Base-by-base conservation (phyloP, 805 yeast species). In the Tetrapisispora pingtungensis region DNA sequence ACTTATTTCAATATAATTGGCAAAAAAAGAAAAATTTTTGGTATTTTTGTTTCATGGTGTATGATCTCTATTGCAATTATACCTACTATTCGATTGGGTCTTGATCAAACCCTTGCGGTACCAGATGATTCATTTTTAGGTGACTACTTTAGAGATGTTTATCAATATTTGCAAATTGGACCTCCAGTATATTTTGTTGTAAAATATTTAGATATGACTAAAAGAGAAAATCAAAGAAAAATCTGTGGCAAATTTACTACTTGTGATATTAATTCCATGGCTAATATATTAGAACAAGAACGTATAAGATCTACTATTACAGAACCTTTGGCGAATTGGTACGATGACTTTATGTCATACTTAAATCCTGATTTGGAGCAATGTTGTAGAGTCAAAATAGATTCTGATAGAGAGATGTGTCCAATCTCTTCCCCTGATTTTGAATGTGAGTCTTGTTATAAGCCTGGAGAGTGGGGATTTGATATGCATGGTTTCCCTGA, bases 151-250 rank as follows among this genome's bases (percentile, higher is more conserved):
- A 69, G 81, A 51, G 86, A 89, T 43, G 69, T 88, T 3, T 84
- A 81, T 58, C 63, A 71, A 1, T 84, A 80, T 57, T 69, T 90
- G 48, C 80, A 82, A 47, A 84, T 84, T 7, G 98, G 97, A 0
- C 96, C 98, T 1, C 98, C 98, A 0, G 73, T 85, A 1, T 93
- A 84, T 57, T 83, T 88, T 62, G 87, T 93, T 20, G 78, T 85
- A n/a, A 74, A 77, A 37, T 79, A 76, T 42, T 57, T 78, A 40
- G 81, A 85, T 54, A 70, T 84, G 6, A 84, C 90, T 0, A 46
- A 62, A 13, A 66, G 84, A 39, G 64, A 52, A 2, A 73, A 72
- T 39, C 98, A 90, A 60, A 82, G 81, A 53, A 69, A 76, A 45
- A 54, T 93, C 0, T 90, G 98, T 64, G 96, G 97, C 0, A 75